Base-by-base conservation (phyloP, 179 eudicot genomes). In the Amaranthus tricolor region DNA sequence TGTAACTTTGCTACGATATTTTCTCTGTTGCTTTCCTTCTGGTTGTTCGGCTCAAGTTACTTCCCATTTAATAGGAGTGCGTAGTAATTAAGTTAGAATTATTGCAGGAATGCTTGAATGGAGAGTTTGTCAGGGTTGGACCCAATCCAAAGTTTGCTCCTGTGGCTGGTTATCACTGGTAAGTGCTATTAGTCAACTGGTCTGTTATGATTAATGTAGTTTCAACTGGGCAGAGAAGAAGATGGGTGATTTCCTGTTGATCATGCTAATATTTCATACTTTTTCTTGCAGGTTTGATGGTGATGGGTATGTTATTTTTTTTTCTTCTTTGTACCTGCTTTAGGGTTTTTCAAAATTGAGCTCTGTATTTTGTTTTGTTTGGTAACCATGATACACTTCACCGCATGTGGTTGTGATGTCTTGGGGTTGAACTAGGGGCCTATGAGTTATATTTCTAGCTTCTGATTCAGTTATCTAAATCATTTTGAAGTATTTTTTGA, bases 81-180 rank as follows among this genome's bases (percentile, higher is more conserved):
- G 45, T 72, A 58, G 16, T 62, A 9, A 40, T 57, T 6, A 5
- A 16, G 6, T 20, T 19, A 12, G 20, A 45, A 15, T 68, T 43
- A 6, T 57, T 63, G 74, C 88, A 95, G 99, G 96, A 91, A 55
- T 95, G 98, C 82, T 79, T 95, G 74, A 89, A 93, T 86, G 99
- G 99, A 57, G 99, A 95, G 77, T 93, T 95, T 79, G 97, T 95
- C 63, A 83, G 98, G 80, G 97, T 95, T 65, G 99, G 99, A 66
- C 99, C 99, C 21, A 95, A 95, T 77, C 91, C 98, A 9, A 95
- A 93, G 89, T 87, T 86, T 69, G 57, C 94, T 76, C 98, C 99
- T 62, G 90, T 91, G 50, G 99, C 99, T 63, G 99, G 92, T 69
- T 93, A 95, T 81, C 99, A 95, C 82, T 93, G 96, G 99, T 95